phyloP scores from a whole-genome alignment of 2,329 filamentous ascomycete genomes.

The Tolypocladium ophioglossoides region DNA sequence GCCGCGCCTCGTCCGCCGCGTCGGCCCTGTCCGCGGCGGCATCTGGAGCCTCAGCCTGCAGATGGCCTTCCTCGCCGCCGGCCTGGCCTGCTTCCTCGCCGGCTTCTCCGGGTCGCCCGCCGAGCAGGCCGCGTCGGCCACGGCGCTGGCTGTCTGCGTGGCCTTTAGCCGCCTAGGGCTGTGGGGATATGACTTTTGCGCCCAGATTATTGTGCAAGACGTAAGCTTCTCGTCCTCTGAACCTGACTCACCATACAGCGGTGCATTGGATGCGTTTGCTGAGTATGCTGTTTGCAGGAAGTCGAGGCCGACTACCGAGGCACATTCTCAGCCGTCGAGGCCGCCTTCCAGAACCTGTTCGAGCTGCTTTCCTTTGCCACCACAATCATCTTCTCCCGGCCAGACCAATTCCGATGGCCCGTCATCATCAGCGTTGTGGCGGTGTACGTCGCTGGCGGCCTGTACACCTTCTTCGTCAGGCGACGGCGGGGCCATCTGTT shows the following conservation, averaged over 20 bases:
- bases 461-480: conserved; percentile 20
- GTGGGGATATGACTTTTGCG: conserved; percentile 51
- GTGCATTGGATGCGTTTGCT: background rate
- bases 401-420: conserved; percentile 55
- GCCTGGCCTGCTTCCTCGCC: conserved; percentile 7
- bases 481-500: conserved; percentile 21
- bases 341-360: conserved; percentile 57
- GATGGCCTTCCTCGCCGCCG: conserved; percentile 40
- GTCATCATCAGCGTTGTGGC: conserved; percentile 46
- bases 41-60: conserved; percentile 65
- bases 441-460: conserved; percentile 22
- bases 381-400: conserved; percentile 53
- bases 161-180: conserved; percentile 49
- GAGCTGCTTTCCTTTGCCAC: conserved; percentile 56
- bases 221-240: conserved; percentile 22
- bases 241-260: background rate
- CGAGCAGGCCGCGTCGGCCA: conserved; percentile 26
- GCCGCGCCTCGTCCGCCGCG: conserved; percentile 40
- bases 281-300: conserved; percentile 26
- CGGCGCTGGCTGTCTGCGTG: conserved; percentile 37
- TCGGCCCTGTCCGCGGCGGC: conserved; percentile 52
- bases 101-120: conserved; percentile 13
- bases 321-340: conserved; percentile 57
- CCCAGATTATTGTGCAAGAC: conserved; percentile 51
- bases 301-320: conserved; percentile 48